Evolutionary conservation across 768 basidiomycete genomes (phyloP), one percentile per base, ranked within the genome.

Genomic region (Pulveroboletus sp.): DNA sequence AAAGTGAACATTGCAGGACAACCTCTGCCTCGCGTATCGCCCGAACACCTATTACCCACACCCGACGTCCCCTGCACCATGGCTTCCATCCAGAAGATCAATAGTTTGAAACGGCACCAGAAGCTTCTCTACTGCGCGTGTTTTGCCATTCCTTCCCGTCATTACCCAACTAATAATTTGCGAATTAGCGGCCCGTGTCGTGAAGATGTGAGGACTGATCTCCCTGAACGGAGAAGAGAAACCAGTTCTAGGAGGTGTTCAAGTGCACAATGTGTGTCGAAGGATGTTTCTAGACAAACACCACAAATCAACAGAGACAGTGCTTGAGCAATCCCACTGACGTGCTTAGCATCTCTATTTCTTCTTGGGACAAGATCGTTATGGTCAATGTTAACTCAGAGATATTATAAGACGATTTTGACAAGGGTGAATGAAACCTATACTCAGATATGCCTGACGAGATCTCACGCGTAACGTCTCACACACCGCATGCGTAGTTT

Each of bases 331-430:
- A 83, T 21, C 21, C 21, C 21, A 21, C 21, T 21, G 21, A 21
- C 2, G 4, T 21, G 21, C 21, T 21, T 21, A 21, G 21, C 21
- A 21, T 21, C 21, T 2, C 21, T 62, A 69, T 84, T 8, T 81
- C 80, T 6, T 77, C 78, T 21, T 80, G 79, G 80, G 78, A 83
- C 54, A 80, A 80, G 55, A 79, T 78, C 5, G 66, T 72, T 35
- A 77, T 75, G 61, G 71, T 82, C 42, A 83, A 83, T 51, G 75
- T 84, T 4, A 21, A 21, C 21, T 83, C 55, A 82, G 80, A 57
- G 64, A 79, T 57, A 83, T 82, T 21, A 21, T 21, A 21, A 80
- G 71, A 76, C 43, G 70, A 81, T 54, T 84, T 80, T 47, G 63
- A 63, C 14, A 69, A 71, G 8, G 2, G 78, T 81, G 77, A 84